Evolutionary conservation across 768 basidiomycete genomes (phyloP), one percentile per base, ranked within the genome.

Genomic region (Erythrobasidium yunnanense): DNA sequence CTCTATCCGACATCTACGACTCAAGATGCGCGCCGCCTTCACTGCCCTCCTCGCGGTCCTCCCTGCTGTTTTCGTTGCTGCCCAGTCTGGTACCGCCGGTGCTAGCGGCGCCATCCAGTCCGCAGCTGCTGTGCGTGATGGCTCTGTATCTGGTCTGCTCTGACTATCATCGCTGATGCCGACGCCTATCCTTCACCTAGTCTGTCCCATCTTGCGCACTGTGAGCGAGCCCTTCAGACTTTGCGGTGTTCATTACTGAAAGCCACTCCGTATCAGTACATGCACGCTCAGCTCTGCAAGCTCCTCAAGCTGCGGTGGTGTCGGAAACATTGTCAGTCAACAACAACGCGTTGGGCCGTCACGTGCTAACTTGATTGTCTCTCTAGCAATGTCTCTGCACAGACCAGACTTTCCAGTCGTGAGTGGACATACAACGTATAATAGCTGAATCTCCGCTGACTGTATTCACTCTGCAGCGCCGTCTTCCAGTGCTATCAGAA

Each of bases 401-500:
- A 46, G 32, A 63, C 32, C 4, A 49, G 3, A 32, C 47, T 34
- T 63, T 63, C 60, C 60, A 63, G 49, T 13, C 7, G 38, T 42
- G 38, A 42, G 11, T n/a, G 11, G 38, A 42, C 38, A 42, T 11
- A 11, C n/a, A 42, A 42, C 38, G 38, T n/a, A 42, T 11, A 42
- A 42, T n/a, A n/a, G n/a, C 11, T 11, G n/a, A 42, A 42, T n/a
- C 11, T 11, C 11, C 11, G 38, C 38, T 42, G n/a, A 42, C 38
- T 42, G 38, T n/a, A 11, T n/a, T 11, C 38, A 11, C 38, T n/a
- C 11, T 42, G 38, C 38, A 42, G 38, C 6, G 18, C 30, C n/a
- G 60, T 63, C 47, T 63, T 8, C 60, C 45, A 63, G 47, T 63
- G 60, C 60, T 63, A 63, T 22, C 50, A 52, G 27, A 52, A 15